Conservation (phyloP, 345 rosid species). For the Eutrema japonicum region DNA sequence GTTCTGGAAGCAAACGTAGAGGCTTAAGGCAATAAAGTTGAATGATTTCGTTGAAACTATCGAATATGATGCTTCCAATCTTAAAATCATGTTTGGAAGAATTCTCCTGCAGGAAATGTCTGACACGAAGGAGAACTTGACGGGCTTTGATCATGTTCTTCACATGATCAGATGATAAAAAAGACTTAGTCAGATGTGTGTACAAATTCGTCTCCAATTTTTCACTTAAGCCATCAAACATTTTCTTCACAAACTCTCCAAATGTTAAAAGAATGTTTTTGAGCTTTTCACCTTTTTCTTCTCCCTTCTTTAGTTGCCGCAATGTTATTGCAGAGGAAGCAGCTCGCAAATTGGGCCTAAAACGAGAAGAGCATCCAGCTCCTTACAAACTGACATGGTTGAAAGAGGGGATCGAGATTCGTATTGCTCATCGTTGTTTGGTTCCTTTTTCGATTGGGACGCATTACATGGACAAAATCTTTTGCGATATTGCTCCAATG, state of each 20-base stretch:
- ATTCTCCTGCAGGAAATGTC: neutral
- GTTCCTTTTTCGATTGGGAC: too few relatives aligned
- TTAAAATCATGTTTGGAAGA: neutral
- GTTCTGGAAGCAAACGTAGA: too few relatives aligned
- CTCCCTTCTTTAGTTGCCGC: neutral
- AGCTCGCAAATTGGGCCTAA: too few relatives aligned
- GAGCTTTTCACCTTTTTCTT: neutral
- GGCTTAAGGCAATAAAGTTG: too few relatives aligned
- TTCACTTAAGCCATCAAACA: neutral
- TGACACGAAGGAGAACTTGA: constrained; percentile 26
- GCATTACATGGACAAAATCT: too few relatives aligned
- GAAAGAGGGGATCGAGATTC: too few relatives aligned
- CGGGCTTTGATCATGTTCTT: constrained; percentile 33
- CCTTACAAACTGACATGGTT: too few relatives aligned
- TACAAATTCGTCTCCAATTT: constrained; percentile 26
- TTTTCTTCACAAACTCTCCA: constrained; percentile 26
- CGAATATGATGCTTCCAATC: neutral
- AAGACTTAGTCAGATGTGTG: constrained; percentile 46
- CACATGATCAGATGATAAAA: constrained; percentile 27
- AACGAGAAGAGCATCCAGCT: too few relatives aligned
- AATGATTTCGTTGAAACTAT: neutral
- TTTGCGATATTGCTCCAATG: too few relatives aligned
- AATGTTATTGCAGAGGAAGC: too few relatives aligned
- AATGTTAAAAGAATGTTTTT: neutral
- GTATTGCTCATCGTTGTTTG: too few relatives aligned